Percentiles rank a stretch among this genome's conserved stretches.
These are phyloP conservation scores for Salix udensis DNA, from an alignment of 345 rosid genomes.

Conservation along the genomic window DNA sequence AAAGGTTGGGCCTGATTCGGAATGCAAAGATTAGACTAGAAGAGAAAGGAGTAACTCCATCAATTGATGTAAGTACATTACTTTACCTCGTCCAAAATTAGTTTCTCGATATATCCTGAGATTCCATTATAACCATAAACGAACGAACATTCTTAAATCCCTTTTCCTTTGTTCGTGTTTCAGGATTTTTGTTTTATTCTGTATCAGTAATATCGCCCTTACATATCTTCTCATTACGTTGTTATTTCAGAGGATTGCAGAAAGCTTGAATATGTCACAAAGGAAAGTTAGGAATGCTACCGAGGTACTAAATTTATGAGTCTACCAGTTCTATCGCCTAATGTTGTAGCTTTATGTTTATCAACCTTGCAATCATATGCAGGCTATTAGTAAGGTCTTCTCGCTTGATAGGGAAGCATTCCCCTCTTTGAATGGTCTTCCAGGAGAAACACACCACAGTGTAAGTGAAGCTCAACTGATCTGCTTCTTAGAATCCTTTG, in stretches of 20 bases:
- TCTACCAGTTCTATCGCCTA: background rate
- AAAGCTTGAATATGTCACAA: conserved; percentile 78
- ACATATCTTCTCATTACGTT: background rate
- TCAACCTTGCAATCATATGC: conserved; percentile 6
- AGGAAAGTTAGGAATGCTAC: conserved; percentile 95
- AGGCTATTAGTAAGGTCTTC: conserved; percentile 77
- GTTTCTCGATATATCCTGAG: background rate
- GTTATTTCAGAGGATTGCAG: conserved; percentile 73
- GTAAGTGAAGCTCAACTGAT: conserved; percentile 39
- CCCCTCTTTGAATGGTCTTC: conserved; percentile 81
- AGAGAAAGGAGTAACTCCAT: conserved; percentile 80
- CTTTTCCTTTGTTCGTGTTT: background rate
- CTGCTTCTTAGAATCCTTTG: conserved; percentile 5
- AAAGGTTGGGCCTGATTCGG: conserved; percentile 74
- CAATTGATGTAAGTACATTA: conserved; percentile 68
- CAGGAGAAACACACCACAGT: conserved; percentile 88
- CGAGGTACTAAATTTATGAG: conserved; percentile 45
- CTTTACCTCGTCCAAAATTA: background rate
- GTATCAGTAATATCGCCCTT: background rate
- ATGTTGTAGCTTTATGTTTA: background rate
- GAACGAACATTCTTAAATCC: background rate
- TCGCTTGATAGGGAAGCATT: conserved; percentile 91
- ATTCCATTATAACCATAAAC: background rate
- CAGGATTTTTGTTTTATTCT: background rate
- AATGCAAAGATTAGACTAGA: conserved; percentile 81